These are phyloP conservation scores for Botrytis byssoidea DNA, from an alignment of 2,329 filamentous ascomycete genomes.

Conservation along the genomic window DNA sequence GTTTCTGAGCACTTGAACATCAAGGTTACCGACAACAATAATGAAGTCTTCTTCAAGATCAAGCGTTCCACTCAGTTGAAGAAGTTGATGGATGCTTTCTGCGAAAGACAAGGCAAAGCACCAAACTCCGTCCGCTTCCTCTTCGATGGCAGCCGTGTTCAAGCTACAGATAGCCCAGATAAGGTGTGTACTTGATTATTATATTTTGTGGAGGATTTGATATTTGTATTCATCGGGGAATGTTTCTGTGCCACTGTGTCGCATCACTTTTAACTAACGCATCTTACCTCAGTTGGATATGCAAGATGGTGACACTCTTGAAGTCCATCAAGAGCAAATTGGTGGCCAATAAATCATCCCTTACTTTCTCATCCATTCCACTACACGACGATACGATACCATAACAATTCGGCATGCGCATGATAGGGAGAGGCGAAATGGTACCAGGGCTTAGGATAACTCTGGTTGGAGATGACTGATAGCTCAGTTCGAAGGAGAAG, in stretches of 20 bases:
- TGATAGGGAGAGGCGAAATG: constrained; percentile 1
- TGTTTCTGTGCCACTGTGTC: constrained; percentile 4
- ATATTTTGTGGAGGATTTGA: not conserved
- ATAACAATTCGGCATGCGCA: not conserved
- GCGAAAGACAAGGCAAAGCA: constrained; percentile 90
- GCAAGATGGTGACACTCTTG: constrained; percentile 91
- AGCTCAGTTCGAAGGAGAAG: not conserved
- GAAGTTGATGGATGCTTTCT: constrained; percentile 98
- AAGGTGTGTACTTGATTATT: constrained; percentile 60
- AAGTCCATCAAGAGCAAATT: constrained; percentile 98
- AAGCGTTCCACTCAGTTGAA: constrained; percentile 94
- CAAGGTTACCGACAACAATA: constrained; percentile 99
- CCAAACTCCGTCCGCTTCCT: constrained; percentile 84
- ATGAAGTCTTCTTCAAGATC: constrained; percentile 99
- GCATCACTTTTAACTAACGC: not conserved
- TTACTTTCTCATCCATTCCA: not conserved
- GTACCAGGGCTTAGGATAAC: constrained; percentile 8
- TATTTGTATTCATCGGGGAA: no score
- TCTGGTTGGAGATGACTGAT: constrained; percentile 2
- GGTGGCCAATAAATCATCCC: constrained; percentile 55
- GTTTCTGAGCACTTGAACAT: constrained; percentile 88
- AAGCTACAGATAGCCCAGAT: constrained; percentile 85
- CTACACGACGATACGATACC: constrained; percentile 13
- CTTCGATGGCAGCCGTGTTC: constrained; percentile 92
- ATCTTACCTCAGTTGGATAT: constrained; percentile 78